Percentiles rank a stretch among this genome's conserved stretches.
These are phyloP conservation scores for Lagenidium giganteum DNA, from an alignment of 352 stramenopile species.

Conservation along the genomic window DNA sequence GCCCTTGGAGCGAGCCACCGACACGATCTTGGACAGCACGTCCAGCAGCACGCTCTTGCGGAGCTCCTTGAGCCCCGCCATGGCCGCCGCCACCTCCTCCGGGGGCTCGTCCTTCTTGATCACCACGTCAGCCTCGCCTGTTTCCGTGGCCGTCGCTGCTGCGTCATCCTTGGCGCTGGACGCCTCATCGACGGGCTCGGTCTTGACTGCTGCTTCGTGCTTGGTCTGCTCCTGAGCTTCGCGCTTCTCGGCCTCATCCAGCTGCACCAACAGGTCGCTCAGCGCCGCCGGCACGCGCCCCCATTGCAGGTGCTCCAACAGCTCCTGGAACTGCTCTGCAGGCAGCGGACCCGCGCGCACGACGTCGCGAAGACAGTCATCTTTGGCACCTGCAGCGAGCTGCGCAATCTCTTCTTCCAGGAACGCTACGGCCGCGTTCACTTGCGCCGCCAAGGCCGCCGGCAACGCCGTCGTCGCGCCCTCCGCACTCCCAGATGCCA, in stretches of 20 bases:
- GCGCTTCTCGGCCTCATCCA: slow-evolving; percentile 25
- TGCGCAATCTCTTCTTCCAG: slow-evolving; percentile 45
- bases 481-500: too few species aligned
- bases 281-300: slow-evolving; percentile 26
- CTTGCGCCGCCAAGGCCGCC: slow-evolving; percentile 15
- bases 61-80: slow-evolving; percentile 38
- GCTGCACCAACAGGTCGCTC: slow-evolving; percentile 30
- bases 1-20: slow-evolving; percentile 66
- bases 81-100: slow-evolving; percentile 12
- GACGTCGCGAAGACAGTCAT: slow-evolving; percentile 27
- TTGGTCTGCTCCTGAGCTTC: slow-evolving; percentile 12
- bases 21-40: slow-evolving; percentile 77
- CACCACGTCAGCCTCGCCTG: neutral
- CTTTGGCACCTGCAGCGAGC: slow-evolving; percentile 30
- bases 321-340: slow-evolving; percentile 31
- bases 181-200: neutral
- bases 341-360: slow-evolving; percentile 35
- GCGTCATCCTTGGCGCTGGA: neutral
- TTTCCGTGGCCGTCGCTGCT: neutral
- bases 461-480: slow-evolving; percentile 5
- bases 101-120: slow-evolving; percentile 3
- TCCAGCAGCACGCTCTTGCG: slow-evolving; percentile 74
- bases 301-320: slow-evolving; percentile 46
- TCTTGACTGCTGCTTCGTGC: slow-evolving; percentile 8
- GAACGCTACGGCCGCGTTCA: slow-evolving; percentile 52